These are phyloP conservation scores for Russula compacta DNA, from an alignment of 768 basidiomycete species.

Conservation along the genomic window DNA sequence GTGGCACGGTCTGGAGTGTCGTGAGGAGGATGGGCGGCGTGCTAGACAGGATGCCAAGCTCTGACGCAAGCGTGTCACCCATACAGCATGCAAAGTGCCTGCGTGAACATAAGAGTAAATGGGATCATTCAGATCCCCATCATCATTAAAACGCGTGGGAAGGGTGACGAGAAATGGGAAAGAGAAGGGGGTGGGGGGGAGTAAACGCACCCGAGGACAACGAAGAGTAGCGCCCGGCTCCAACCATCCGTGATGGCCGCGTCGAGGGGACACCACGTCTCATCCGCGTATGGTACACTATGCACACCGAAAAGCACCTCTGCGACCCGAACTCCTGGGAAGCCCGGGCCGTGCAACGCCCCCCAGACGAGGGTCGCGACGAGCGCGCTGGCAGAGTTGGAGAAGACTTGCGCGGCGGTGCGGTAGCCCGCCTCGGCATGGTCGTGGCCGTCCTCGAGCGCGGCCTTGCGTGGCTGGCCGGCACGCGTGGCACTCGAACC, in stretches of 20 bases:
- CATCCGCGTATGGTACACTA: slow-evolving; percentile 30
- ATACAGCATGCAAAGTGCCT: slow-evolving; percentile 86
- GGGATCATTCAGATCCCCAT: neutral
- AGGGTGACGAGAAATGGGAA: neutral
- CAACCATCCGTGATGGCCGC: slow-evolving; percentile 35
- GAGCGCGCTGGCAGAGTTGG: slow-evolving; percentile 64
- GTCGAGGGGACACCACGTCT: slow-evolving; percentile 57
- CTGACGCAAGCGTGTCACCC: slow-evolving; percentile 89
- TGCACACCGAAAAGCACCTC: slow-evolving; percentile 16
- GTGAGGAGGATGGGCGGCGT: slow-evolving; percentile 70
- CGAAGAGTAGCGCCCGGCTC: slow-evolving; percentile 56
- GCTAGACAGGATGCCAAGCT: slow-evolving; percentile 78
- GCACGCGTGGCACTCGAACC: slow-evolving; percentile 84
- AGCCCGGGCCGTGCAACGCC: slow-evolving; percentile 40
- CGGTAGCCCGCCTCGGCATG: slow-evolving; percentile 62
- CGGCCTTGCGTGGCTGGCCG: slow-evolving; percentile 64
- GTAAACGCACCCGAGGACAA: slow-evolving; percentile 49
- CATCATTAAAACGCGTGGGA: neutral
- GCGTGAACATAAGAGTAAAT: neutral
- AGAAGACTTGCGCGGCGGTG: slow-evolving; percentile 71
- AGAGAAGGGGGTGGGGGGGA: slow-evolving; percentile 5
- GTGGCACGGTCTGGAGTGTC: slow-evolving; percentile 63
- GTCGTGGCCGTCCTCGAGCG: slow-evolving; percentile 71
- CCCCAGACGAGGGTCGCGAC: slow-evolving; percentile 58
- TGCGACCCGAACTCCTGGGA: slow-evolving; percentile 21